phyloP scores from a whole-genome alignment of 208 protist species.

The Entamoeba histolytica region DNA sequence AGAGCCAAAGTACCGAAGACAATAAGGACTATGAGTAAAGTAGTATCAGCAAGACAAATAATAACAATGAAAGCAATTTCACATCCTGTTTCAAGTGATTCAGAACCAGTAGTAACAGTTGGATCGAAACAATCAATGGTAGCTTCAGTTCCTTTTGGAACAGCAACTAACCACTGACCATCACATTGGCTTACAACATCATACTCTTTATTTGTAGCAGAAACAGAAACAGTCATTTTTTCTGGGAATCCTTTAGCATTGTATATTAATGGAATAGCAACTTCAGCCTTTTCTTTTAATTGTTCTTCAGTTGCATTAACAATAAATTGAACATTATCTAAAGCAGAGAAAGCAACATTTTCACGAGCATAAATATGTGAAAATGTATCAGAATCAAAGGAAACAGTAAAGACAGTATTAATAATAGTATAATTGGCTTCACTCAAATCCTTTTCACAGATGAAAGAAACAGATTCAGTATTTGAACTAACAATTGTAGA shows the following conservation, averaged over 20 bases:
- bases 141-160: background rate
- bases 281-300: background rate
- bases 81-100: background rate
- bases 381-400: background rate
- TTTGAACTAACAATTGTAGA: background rate
- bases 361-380: background rate
- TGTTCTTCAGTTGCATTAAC: background rate
- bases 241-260: background rate
- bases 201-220: background rate
- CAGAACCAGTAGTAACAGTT: background rate
- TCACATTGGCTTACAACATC: background rate
- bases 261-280: background rate
- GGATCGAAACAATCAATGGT: background rate
- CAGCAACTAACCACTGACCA: background rate
- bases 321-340: background rate
- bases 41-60: background rate
- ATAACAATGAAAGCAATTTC: background rate
- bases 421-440: background rate
- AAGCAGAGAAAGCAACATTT: background rate
- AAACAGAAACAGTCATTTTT: background rate
- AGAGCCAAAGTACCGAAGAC: background rate
- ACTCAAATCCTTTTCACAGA: background rate
- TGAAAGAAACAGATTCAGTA: background rate
- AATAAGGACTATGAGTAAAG: background rate
- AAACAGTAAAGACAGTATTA: background rate